Conservation (phyloP, 2,329 filamentous ascomycete species). For the Cladophialophora carrionii region DNA sequence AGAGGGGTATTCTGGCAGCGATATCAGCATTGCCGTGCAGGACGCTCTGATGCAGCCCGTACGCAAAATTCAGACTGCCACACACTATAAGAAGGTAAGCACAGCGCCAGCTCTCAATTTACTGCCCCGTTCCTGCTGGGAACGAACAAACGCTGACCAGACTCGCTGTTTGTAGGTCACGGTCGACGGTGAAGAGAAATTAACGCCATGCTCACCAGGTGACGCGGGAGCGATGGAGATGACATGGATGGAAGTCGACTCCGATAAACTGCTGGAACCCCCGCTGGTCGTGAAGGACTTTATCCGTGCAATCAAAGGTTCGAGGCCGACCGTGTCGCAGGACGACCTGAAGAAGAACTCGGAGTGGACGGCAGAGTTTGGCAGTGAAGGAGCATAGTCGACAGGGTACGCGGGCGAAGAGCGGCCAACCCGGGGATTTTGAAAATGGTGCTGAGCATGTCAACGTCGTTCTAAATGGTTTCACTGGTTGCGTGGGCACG, state of each 20-base stretch:
- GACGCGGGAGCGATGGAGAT: constrained; percentile 85
- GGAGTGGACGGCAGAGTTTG: constrained; percentile 96
- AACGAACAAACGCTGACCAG: background rate
- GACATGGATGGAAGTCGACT: constrained; percentile 86
- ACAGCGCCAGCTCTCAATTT: background rate
- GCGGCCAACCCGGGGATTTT: background rate
- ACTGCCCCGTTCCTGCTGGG: background rate
- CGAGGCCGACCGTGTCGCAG: constrained; percentile 84
- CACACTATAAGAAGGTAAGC: constrained; percentile 89
- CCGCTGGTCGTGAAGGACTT: constrained; percentile 89
- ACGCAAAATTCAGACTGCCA: constrained; percentile 93
- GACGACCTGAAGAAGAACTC: constrained; percentile 82
- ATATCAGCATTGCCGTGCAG: constrained; percentile 95
- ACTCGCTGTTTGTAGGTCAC: constrained; percentile 63
- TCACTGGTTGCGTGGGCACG: background rate
- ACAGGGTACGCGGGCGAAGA: background rate
- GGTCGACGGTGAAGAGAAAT: constrained; percentile 62
- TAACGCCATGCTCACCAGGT: constrained; percentile 90
- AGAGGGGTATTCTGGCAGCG: constrained; percentile 93
- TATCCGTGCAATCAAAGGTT: constrained; percentile 83
- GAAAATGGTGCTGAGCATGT: background rate
- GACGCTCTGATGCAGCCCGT: constrained; percentile 97
- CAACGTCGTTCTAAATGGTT: background rate
- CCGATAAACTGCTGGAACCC: constrained; percentile 83
- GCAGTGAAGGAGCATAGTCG: constrained; percentile 74